Evolutionary conservation across 345 rosid genomes (phyloP).

Genomic region (Ceriops tagal): DNA sequence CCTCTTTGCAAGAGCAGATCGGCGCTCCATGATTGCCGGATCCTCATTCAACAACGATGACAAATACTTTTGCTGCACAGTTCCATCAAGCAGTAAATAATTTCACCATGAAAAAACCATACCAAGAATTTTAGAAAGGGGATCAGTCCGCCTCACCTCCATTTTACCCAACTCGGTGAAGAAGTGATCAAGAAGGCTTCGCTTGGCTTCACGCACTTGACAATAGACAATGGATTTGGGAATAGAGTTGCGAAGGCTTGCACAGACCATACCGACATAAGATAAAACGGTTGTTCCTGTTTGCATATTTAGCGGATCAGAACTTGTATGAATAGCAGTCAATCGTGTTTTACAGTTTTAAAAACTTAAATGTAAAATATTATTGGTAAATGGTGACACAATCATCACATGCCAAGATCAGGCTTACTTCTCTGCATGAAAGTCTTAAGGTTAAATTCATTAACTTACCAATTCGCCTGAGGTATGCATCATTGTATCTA

Average conservation of each 20-base stretch:
- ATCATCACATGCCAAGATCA: neutral
- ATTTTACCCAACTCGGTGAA: conserved; percentile 85
- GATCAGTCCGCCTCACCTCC: conserved; percentile 52
- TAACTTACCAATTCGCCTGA: conserved; percentile 84
- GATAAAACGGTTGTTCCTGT: conserved; percentile 90
- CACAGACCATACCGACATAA: conserved; percentile 91
- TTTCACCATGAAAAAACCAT: neutral
- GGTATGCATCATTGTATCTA: conserved; percentile 86
- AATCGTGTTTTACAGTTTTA: no score
- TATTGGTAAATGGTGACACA: neutral
- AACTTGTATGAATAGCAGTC: neutral
- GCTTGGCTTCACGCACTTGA: conserved; percentile 98
- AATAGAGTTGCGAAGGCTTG: conserved; percentile 77
- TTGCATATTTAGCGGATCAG: neutral
- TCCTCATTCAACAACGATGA: conserved; percentile 89
- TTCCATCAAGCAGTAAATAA: neutral
- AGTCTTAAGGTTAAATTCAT: no score
- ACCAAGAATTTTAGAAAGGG: neutral
- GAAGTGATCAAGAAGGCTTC: conserved; percentile 89
- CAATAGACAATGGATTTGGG: conserved; percentile 94
- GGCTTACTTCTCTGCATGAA: neutral
- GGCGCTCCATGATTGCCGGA: conserved; percentile 96
- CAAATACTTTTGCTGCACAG: conserved; percentile 68
- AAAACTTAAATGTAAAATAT: no score
- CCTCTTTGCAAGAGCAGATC: conserved; percentile 75